Evolutionary conservation across 345 rosid genomes (phyloP), one percentile per base, ranked within the genome.

Genomic region (Orychophragmus violaceus): DNA sequence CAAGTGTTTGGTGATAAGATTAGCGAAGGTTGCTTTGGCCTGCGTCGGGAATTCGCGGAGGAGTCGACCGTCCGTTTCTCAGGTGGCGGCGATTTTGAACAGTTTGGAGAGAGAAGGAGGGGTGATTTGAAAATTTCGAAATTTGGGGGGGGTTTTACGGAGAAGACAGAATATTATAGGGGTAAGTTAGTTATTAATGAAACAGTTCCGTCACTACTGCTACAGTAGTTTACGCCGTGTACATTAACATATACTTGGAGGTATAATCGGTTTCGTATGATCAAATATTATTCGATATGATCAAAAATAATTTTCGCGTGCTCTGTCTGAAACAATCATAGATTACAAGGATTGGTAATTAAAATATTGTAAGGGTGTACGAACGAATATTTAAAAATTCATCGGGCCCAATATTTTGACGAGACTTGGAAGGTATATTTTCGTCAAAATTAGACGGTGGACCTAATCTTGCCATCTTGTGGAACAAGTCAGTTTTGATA

Each of bases 21-120:
- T 89, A 64, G 90, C 85, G 0, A 89, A 84, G 29, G 96, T 92
- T 44, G 95, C 98, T 59, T 71, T 74, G n/a, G 89, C 92, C 44
- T 92, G 98, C 61, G 92, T 85, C 8, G 78, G 82, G 8, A 92
- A 92, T 58, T 83, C 86, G 14, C 86, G 90, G 76, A 84, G 79
- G 63, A 82, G 66, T 12, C 79, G 91, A 49, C 98, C 96, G 44
- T 74, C 83, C 3, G 80, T 85, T 30, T 75, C 72, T 35, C 82
- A 92, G 62, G 80, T 84, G 2, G 82, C 85, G 10, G 62, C 88
- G 22, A 92, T 92, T 77, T 78, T 92, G 81, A 86, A 69, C 54
- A 80, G 74, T 66, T 61, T 91, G 83, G 92, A 85, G 62, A 30
- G 35, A 4, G 77, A 74, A 53, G 63, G 30, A 52, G 48, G 67